These are phyloP conservation scores for Yamadazyma kitorensis DNA, from an alignment of 805 yeast species.

Conservation along the genomic window DNA sequence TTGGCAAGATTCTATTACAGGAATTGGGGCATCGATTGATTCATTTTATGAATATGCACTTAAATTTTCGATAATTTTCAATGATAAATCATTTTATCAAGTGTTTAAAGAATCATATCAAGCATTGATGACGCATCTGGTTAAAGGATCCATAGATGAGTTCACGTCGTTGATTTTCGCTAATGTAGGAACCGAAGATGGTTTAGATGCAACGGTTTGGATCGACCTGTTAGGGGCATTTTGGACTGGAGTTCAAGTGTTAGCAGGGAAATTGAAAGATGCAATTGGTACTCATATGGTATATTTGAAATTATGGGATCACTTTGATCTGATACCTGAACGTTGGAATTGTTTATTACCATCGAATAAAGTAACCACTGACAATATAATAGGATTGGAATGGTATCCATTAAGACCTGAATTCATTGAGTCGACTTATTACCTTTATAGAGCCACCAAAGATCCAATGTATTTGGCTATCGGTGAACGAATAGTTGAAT, in stretches of 20 bases:
- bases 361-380: slow-evolving; percentile 6
- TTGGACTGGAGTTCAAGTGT: slow-evolving; percentile 80
- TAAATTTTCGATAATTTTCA: slow-evolving; percentile 68
- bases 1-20: slow-evolving; percentile 63
- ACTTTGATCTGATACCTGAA: slow-evolving; percentile 82
- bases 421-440: slow-evolving; percentile 84
- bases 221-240: slow-evolving; percentile 85
- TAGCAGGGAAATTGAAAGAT: slow-evolving; percentile 69
- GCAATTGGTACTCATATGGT: slow-evolving; percentile 62
- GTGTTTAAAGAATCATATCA: slow-evolving; percentile 49
- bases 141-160: slow-evolving; percentile 21
- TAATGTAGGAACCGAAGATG: slow-evolving; percentile 56
- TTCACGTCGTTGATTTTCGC: slow-evolving; percentile 43
- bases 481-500: slow-evolving; percentile 62
- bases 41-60: slow-evolving; percentile 87
- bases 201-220: slow-evolving; percentile 58
- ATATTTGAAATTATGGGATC: slow-evolving; percentile 74
- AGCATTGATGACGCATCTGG: slow-evolving; percentile 49
- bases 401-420: slow-evolving; percentile 96
- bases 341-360: slow-evolving; percentile 57
- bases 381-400: slow-evolving; percentile 49
- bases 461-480: slow-evolving; percentile 81
- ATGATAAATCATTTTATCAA: slow-evolving; percentile 62
- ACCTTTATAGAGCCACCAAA: slow-evolving; percentile 74
- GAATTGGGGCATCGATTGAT: slow-evolving; percentile 89